Evolutionary conservation across 306 rosid genomes (phyloP), one percentile per base, ranked within the genome.

Genomic region (Myrica gale): DNA sequence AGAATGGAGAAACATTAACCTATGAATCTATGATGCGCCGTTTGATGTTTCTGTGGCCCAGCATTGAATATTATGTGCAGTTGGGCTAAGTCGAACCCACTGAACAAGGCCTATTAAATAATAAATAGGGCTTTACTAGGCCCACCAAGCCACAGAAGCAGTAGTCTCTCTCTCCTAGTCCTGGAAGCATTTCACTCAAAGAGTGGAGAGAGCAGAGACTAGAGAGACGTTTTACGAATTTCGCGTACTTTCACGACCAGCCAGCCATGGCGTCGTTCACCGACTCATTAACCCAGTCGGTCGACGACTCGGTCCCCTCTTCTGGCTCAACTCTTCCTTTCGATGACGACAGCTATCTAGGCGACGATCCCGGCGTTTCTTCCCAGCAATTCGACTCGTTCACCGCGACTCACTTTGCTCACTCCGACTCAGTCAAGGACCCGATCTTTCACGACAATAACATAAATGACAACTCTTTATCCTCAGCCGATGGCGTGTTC

Each of bases 401-500:
- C 77, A 60, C 80, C 48, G 73, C 54, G 5, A 55, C 80, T 58
- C 75, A 80, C 47, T 71, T 76, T 6, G 81, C 21, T 42, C 73
- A 82, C 55, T 69, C 74, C 12, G 84, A 84, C 67, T 80, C 84
- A 9, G 23, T 74, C 65, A 74, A 78, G 56, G 79, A 82, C 46
- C 74, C 82, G 56, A 69, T 82, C 71, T 69, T 74, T 74, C 79
- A 68, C 42, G 52, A 12, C 5, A 0, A 62, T 9, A 62, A 39
- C 8, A 72, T 53, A 15, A 32, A 73, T 44, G 7, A 47, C 53
- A 0, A 3, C 69, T 74, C 66, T 47, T 39, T 37, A 68, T 66
- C 82, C 41, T 37, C 57, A 15, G 82, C 0, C 1, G 88, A 41
- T 15, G 82, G 76, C 69, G 66, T 19, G 32, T 79, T 76, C 56